Percentiles rank a stretch among this genome's conserved stretches.
phyloP scores from a whole-genome alignment of 164 flowering plant genomes.

The Malania oleifera region DNA sequence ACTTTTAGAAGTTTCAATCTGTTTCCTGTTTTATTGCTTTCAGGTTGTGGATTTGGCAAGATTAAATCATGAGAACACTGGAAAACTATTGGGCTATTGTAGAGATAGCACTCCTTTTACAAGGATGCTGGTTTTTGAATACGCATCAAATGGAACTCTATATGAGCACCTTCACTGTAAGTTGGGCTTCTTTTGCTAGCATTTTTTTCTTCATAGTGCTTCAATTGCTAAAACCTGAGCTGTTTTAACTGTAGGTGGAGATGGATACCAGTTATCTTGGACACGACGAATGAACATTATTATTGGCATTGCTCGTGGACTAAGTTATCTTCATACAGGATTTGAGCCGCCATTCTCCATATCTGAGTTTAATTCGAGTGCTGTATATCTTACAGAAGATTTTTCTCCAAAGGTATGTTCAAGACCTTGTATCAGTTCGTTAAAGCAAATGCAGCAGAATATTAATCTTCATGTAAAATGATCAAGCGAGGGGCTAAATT shows the following conservation, averaged over 20 bases:
- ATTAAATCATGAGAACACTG: slow-evolving; percentile 70
- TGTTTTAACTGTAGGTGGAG: slow-evolving; percentile 65
- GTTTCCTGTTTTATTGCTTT: slow-evolving; percentile 14
- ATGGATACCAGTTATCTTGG: slow-evolving; percentile 86
- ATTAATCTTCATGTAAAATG: not conserved
- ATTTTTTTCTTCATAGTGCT: not conserved
- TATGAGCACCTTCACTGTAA: slow-evolving; percentile 93
- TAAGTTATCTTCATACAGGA: slow-evolving; percentile 84
- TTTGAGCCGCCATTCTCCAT: slow-evolving; percentile 71
- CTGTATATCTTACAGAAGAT: slow-evolving; percentile 85
- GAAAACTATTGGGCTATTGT: slow-evolving; percentile 81
- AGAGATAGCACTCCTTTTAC: slow-evolving; percentile 73
- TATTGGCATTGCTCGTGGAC: slow-evolving; percentile 80
- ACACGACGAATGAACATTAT: slow-evolving; percentile 79
- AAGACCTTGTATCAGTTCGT: not conserved
- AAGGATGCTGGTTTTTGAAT: slow-evolving; percentile 92
- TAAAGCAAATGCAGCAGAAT: not conserved
- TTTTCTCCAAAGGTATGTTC: slow-evolving; percentile 80
- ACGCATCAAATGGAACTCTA: slow-evolving; percentile 92
- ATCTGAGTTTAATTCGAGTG: slow-evolving; percentile 67
- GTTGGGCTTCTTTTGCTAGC: slow-evolving; percentile 13
- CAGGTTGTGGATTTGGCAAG: slow-evolving; percentile 95
- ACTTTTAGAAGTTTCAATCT: too few relatives aligned
- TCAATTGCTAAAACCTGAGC: slow-evolving; percentile 6
- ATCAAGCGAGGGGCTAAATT: not conserved